These are phyloP conservation scores for Fraxinus xanthoxyloides DNA, from an alignment of 305 asterid genomes.

Conservation along the genomic window DNA sequence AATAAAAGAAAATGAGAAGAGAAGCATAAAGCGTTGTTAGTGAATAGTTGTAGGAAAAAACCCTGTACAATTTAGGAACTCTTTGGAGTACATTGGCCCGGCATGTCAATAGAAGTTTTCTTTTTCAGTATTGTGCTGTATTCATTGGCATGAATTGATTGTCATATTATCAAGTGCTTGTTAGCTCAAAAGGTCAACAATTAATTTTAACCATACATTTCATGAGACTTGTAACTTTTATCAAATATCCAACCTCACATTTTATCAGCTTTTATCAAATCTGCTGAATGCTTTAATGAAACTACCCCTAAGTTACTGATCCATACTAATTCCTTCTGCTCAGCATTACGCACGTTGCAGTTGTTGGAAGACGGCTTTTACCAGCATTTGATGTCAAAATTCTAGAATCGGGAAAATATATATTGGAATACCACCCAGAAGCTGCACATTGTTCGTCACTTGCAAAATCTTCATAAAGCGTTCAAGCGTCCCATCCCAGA, in stretches of 20 bases:
- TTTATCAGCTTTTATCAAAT: no score
- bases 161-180: not conserved
- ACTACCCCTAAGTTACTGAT: not conserved
- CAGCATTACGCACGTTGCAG: slow-evolving; percentile 65
- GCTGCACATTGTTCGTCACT: slow-evolving; percentile 13
- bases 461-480: slow-evolving; percentile 23
- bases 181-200: no score
- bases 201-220: no score
- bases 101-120: not conserved
- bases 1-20: no score
- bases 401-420: slow-evolving; percentile 46
- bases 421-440: slow-evolving; percentile 41
- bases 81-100: no score
- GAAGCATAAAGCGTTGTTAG: no score
- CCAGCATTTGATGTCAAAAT: slow-evolving; percentile 57
- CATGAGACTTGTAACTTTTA: no score
- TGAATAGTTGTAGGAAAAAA: no score
- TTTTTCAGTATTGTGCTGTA: not conserved
- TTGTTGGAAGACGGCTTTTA: slow-evolving; percentile 50
- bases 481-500: slow-evolving; percentile 37
- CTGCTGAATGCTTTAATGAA: no score
- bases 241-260: no score
- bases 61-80: no score
- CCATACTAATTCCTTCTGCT: not conserved
- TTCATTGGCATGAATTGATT: not conserved